phyloP scores from a whole-genome alignment of 2,329 filamentous ascomycete genomes.

The Pseudogymnoascus sp. region DNA sequence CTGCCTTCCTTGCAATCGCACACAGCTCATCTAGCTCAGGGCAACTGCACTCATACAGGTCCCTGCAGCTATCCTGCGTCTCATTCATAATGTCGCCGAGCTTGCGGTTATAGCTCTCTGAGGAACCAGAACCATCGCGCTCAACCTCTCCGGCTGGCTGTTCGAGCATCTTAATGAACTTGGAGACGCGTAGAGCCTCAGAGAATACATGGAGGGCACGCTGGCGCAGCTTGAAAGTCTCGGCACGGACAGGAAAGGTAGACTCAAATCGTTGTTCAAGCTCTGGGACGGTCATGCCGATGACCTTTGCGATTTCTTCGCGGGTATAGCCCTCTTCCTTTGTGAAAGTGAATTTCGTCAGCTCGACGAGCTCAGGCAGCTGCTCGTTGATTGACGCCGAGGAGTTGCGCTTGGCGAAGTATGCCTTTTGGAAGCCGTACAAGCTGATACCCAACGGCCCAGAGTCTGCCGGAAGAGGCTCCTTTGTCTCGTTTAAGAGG shows the following conservation, averaged over 20 bases:
- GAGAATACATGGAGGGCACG: constrained; percentile 84
- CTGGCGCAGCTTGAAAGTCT: constrained; percentile 79
- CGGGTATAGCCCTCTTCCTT: constrained; percentile 81
- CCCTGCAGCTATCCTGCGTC: constrained; percentile 80
- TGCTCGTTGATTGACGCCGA: constrained; percentile 50
- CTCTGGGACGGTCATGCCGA: constrained; percentile 62
- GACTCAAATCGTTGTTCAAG: constrained; percentile 75
- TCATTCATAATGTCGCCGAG: constrained; percentile 82
- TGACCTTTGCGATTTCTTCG: constrained; percentile 68
- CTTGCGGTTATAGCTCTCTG: constrained; percentile 53
- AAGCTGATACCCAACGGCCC: constrained; percentile 78
- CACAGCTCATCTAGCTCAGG: constrained; percentile 89
- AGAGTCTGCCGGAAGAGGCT: constrained; percentile 64
- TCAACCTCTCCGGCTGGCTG: constrained; percentile 33
- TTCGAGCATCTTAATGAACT: constrained; percentile 74
- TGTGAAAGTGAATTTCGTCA: constrained; percentile 64
- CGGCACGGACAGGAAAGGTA: constrained; percentile 81
- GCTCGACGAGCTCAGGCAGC: constrained; percentile 62
- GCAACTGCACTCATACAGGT: constrained; percentile 85
- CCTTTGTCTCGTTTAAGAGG: constrained; percentile 47
- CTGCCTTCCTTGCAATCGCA: constrained; percentile 65
- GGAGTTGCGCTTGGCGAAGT: constrained; percentile 44
- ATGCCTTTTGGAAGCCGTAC: constrained; percentile 77
- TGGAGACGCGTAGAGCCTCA: constrained; percentile 78
- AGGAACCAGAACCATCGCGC: constrained; percentile 40